Base-by-base conservation (phyloP, 2,329 filamentous ascomycete species). In the Fusarium xyrophilum region DNA sequence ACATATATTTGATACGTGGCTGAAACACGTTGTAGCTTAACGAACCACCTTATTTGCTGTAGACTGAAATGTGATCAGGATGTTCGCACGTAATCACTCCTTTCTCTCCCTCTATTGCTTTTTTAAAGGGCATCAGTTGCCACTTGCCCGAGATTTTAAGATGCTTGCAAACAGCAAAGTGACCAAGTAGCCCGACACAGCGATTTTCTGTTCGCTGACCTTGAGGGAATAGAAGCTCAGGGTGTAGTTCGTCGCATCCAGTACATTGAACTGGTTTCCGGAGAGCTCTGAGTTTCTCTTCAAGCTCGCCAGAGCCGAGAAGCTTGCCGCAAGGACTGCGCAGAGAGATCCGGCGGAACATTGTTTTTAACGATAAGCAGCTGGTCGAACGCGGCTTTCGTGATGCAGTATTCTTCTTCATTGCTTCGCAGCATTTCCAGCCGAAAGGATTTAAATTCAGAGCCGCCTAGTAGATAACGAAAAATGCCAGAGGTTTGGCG, bases 21-120 rank as follows among this genome's bases (percentile, higher is more conserved):
- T n/a, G 3, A 36, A 7, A 25, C 1, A 5, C 1, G 2, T 36
- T 1, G 12, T 11, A 0, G 4, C 23, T 14, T 7, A 4, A 1
- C 5, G 4, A 35, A 25, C 2, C 1, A 13, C 13, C 2, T 3
- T 32, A 0, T 1, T 28, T 36, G 2, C 4, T 7, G 15, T 19
- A 13, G 3, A 13, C 15, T 9, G 47, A 21, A 15, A 43, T 25
- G 11, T 44, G 42, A 28, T 33, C 32, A 2, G 8, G 32, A 19
- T 43, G 5, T 1, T 15, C 6, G 11, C 43, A 60, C 7, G 1
- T 4, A 12, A 40, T 7, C 1, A 6, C 7, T 14, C 8, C 3
- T 2, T 2, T 7, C 4, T 33, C 0, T 10, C 4, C 7, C 23
- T 43, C 7, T 5, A 19, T 7, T 27, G 3, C 6, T 11, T 27